phyloP scores from a whole-genome alignment of 106 monocot species.

The Allium cepa region DNA sequence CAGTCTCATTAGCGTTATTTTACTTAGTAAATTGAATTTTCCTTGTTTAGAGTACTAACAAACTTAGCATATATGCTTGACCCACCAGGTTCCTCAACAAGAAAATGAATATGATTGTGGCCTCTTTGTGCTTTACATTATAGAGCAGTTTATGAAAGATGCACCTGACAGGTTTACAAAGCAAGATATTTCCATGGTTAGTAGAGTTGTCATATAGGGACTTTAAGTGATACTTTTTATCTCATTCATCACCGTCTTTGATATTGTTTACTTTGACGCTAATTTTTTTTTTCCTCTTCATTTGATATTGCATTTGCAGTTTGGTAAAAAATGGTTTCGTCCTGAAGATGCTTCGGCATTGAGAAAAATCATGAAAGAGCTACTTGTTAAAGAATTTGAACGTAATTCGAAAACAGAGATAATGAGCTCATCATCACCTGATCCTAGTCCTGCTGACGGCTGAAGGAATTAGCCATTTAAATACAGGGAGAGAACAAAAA shows the following conservation, averaged over 20 bases:
- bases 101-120: conserved; percentile 90
- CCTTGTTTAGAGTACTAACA: background rate
- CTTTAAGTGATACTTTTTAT: background rate
- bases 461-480: no score
- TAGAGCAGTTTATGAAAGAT: conserved; percentile 65
- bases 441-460: no score
- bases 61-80: background rate
- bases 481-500: no score
- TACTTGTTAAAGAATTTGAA: conserved; percentile 46
- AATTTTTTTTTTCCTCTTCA: background rate
- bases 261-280: background rate
- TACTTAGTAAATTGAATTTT: background rate
- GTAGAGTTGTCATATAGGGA: background rate
- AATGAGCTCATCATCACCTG: no score
- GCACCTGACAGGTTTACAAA: conserved; percentile 67
- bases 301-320: conserved; percentile 11
- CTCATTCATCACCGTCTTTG: background rate
- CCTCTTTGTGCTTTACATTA: conserved; percentile 87
- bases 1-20: background rate
- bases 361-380: conserved; percentile 24
- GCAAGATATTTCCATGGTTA: conserved; percentile 66
- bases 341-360: conserved; percentile 61
- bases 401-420: conserved; percentile 9
- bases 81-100: conserved; percentile 81
- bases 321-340: conserved; percentile 68